Evolutionary conservation across 108 stramenopile species (phyloP), one percentile per base, ranked within the genome.

Genomic region (Discostella stelligeroides): DNA sequence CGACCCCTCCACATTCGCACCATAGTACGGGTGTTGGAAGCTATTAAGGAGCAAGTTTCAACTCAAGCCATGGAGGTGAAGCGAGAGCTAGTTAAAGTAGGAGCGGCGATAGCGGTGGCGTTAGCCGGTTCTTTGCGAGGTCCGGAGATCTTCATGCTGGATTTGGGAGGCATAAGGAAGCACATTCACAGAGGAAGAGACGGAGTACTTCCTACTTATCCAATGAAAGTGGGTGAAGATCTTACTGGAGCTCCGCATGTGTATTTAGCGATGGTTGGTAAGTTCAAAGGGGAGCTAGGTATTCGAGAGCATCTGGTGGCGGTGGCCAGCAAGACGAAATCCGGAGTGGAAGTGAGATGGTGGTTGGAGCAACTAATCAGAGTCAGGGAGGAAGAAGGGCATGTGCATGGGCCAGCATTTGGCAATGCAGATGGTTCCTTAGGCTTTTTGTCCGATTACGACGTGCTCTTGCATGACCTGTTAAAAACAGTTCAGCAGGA

Each of bases 211-310:
- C n/a, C n/a, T n/a, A n/a, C n/a, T n/a, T n/a, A n/a, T n/a, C n/a
- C n/a, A n/a, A n/a, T n/a, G n/a, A n/a, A n/a, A n/a, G n/a, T n/a
- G n/a, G n/a, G n/a, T n/a, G n/a, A n/a, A n/a, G n/a, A n/a, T n/a
- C 30, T 6, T 49, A 18, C 7, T 49, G 0, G 48, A 6, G 15
- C 11, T 23, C 11, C n/a, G 18, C 5, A 49, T 49, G 48, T n/a
- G 48, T 23, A 49, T 49, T 49, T 23, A 49, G n/a, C n/a, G n/a
- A 49, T 7, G n/a, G n/a, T n/a, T n/a, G n/a, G n/a, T n/a, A n/a
- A n/a, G n/a, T n/a, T n/a, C n/a, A n/a, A n/a, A n/a, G 48, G 48
- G 2, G 40, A 67, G 37, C 34, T 15, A 2, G 75, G 75, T 14
- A 41, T 28, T 4, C 1, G 21, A 10, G 7, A 69, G 5, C 68